Evolutionary conservation across 2,329 filamentous ascomycete species (phyloP), one percentile per base, ranked within the genome.

Genomic region (Chaetomium strumarium): DNA sequence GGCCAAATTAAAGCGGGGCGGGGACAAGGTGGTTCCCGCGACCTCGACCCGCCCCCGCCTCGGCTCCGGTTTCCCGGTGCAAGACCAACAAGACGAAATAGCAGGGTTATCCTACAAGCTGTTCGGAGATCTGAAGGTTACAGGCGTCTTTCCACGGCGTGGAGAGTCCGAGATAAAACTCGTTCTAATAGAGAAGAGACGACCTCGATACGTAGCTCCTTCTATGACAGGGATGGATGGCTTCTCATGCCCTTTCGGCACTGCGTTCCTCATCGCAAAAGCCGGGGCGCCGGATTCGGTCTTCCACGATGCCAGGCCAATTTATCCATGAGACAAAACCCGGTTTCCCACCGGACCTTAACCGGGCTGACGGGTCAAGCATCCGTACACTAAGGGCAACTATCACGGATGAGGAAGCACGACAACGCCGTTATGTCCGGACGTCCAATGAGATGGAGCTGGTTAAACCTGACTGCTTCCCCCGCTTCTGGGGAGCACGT

Each of bases 381-480:
- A n/a, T 24, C 24, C 24, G 24, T 24, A 24, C 24, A 24, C 24
- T 24, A 24, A 24, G 38, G 37, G 36, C 41, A 54, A 33, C 56
- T 52, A 57, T 54, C 29, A 51, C 56, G 12, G 41, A 46, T 49
- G n/a, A 34, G 56, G 54, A 39, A 54, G 51, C 19, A 41, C 30
- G 31, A 41, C 37, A 34, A 43, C 54, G 45, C 52, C 43, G 47
- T 51, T 39, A 47, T 19, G 34, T 50, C 49, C 44, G 49, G 44
- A 49, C 17, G 8, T 45, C 57, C 58, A 58, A 60, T 60, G 53
- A 42, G 55, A 54, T 56, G 40, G 24, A 17, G 20, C 38, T 60
- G 56, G 59, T 60, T 60, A 59, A 60, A 58, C 39, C 20, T 37
- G 2, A 49, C 9, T 34, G 45, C 48, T 34, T 57, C 52, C 59